A percentile compares a stretch with the other conserved stretches of the same genome.
These are phyloP conservation scores for Mediolabrus comicus DNA, from an alignment of 108 stramenopile genomes.

Conservation along the genomic window DNA sequence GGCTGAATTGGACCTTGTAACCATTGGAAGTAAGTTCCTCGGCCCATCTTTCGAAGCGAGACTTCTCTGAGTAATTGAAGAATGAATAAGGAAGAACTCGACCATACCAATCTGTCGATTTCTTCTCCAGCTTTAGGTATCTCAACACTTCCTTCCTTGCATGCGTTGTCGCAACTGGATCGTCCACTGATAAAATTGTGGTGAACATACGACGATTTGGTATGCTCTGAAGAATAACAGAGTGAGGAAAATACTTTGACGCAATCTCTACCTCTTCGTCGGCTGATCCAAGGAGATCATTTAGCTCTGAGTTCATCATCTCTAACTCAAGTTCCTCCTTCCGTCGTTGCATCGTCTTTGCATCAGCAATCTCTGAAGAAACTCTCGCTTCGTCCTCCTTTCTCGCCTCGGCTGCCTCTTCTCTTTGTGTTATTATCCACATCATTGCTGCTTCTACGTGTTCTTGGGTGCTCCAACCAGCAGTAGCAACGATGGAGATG, in stretches of 20 bases:
- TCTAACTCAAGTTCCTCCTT: slow-evolving; percentile 17
- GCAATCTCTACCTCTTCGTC: slow-evolving; percentile 6
- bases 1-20: background rate
- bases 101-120: slow-evolving; percentile 64
- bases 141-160: slow-evolving; percentile 38
- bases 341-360: slow-evolving; percentile 24
- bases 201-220: slow-evolving; percentile 11
- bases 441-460: slow-evolving; percentile 62
- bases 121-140: slow-evolving; percentile 50
- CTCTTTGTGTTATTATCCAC: slow-evolving; percentile 63
- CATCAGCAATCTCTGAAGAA: slow-evolving; percentile 41
- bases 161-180: background rate
- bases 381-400: slow-evolving; percentile 60
- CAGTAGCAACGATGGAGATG: background rate
- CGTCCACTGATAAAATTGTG: background rate
- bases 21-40: slow-evolving; percentile 9
- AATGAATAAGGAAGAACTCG: slow-evolving; percentile 46
- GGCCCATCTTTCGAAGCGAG: slow-evolving; percentile 35
- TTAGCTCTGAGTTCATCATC: slow-evolving; percentile 10
- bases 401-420: slow-evolving; percentile 57
- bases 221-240: slow-evolving; percentile 19
- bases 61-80: slow-evolving; percentile 26
- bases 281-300: slow-evolving; percentile 36
- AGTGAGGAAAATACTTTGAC: slow-evolving; percentile 33
- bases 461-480: slow-evolving; percentile 24